Evolutionary conservation across 2,329 filamentous ascomycete species (phyloP), one percentile per base, ranked within the genome.

Genomic region (Trichoderma afroharzianum): DNA sequence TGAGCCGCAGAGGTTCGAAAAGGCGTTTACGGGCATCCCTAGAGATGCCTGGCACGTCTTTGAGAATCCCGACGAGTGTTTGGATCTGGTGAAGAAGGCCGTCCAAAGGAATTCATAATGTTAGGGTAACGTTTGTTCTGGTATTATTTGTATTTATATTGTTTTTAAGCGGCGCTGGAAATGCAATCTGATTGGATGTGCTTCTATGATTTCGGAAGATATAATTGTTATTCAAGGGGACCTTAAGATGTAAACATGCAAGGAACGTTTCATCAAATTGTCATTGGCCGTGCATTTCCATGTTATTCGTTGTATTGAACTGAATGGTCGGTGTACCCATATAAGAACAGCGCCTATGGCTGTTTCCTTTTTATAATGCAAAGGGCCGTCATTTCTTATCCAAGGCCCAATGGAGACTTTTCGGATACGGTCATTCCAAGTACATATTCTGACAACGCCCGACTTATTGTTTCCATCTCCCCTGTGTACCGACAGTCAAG

Each of bases 31-130:
- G 75, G 90, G 86, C 53, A 85, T 98, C 9, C 93, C 94, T 0
- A 85, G 83, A 57, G 83, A 87, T 30, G 81, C 90, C 0, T 98
- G 95, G 95, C 88, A 91, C 77, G 90, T 97, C 0, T 98, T 97
- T 79, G 89, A 93, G 72, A 87, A 93, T 32, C 90, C 95, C 0
- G 82, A 85, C 50, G 93, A 97, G 81, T 90, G 88, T 59, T 71
- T 77, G 18, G 68, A 75, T 47, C 77, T 82, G 71, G 77, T 82
- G 12, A 75, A 76, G 62, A 75, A 77, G 47, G 72, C 76, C 7
- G 63, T 80, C 24, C 72, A 72, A 18, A 73, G 66, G 59, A 50
- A 72, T 3, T 70, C 63, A 11, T 68, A 32, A 58, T 32, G 26
- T 43, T n/a, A 8, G 6, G 5, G n/a, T 26, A 53, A 14, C 21